Evolutionary conservation across 2,329 filamentous ascomycete species (phyloP), one percentile per base, ranked within the genome.

Genomic region (Aureobasidium mangrovei): DNA sequence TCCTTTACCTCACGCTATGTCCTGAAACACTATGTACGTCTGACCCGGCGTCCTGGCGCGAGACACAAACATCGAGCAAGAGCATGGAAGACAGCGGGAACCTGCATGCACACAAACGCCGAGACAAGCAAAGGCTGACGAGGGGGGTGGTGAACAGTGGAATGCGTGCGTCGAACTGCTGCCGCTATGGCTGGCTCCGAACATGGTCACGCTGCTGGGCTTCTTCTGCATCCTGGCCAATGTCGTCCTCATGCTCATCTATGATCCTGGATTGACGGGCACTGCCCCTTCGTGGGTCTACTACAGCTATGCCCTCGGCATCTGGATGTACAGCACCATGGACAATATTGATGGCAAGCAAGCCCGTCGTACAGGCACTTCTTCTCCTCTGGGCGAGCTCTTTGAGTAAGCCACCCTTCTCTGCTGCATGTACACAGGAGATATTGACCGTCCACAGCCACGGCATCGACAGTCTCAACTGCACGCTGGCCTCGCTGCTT

Each of bases 261-360:
- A 82, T 67, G 86, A 97, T 73, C 93, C 93, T 58, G 91, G 96
- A 72, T 77, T 97, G 44, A 80, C 91, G 44, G 91, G 93, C 18
- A 66, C 93, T 84, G 88, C 84, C 24, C 90, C 91, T 7, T 79
- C 85, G 64, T 97, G 93, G 91, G 71, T 97, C 24, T 97, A 95
- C 75, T 94, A 88, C 68, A 95, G 89, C 72, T 97, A 97, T 70
- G 91, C 91, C 1, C 81, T 95, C 60, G 93, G 93, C 39, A 79
- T 98, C 56, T 98, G 95, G 85, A 93, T 95, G 88, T 85, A 97
- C 72, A 94, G 93, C 63, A 98, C 93, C 10, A 91, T 98, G 85
- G 93, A 98, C 76, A 98, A 98, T 70, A 86, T 97, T 60, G 93
- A 98, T 70, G 93, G 93, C 62, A 98, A 98, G 74, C 93, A 98